Percentiles rank a stretch among this genome's conserved stretches.
These are phyloP conservation scores for Botrytis cinerea DNA, from an alignment of 2,329 filamentous ascomycete species.

Conservation along the genomic window DNA sequence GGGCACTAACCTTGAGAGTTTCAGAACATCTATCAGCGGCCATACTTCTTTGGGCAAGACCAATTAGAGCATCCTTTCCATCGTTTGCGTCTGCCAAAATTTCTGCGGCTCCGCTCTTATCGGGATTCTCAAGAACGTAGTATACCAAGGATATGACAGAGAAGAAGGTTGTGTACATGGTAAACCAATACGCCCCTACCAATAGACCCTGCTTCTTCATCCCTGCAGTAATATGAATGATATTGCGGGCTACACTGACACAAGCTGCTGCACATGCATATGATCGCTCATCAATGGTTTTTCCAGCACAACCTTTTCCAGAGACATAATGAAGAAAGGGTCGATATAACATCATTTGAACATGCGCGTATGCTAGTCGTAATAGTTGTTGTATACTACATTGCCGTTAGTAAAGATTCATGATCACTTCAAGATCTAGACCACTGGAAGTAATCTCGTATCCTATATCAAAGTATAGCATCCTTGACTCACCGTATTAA, in stretches of 20 bases:
- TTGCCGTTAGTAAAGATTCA: slow-evolving; percentile 29
- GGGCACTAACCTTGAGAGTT: slow-evolving; percentile 67
- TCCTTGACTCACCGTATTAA: slow-evolving; percentile 65
- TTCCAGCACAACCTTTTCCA: slow-evolving; percentile 57
- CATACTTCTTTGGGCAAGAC: slow-evolving; percentile 79
- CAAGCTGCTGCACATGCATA: slow-evolving; percentile 72
- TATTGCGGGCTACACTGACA: slow-evolving; percentile 63
- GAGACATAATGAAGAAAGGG: slow-evolving; percentile 85
- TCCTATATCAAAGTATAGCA: background rate
- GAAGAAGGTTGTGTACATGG: slow-evolving; percentile 82
- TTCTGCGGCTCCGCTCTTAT: slow-evolving; percentile 72
- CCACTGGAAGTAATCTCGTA: background rate
- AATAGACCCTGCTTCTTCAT: slow-evolving; percentile 74
- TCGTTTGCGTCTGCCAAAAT: slow-evolving; percentile 83
- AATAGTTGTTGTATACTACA: slow-evolving; percentile 68
- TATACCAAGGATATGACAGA: slow-evolving; percentile 78
- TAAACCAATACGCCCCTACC: slow-evolving; percentile 86
- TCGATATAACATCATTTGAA: slow-evolving; percentile 79
- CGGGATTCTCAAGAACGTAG: slow-evolving; percentile 77
- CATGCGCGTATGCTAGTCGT: slow-evolving; percentile 77
- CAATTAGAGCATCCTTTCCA: slow-evolving; percentile 79
- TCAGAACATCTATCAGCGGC: slow-evolving; percentile 84
- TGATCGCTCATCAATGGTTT: slow-evolving; percentile 70
- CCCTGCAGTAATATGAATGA: slow-evolving; percentile 77
- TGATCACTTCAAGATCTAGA: background rate